Evolutionary conservation across 2,329 filamentous ascomycete species (phyloP).

Genomic region (Thielaviopsis euricoi): DNA sequence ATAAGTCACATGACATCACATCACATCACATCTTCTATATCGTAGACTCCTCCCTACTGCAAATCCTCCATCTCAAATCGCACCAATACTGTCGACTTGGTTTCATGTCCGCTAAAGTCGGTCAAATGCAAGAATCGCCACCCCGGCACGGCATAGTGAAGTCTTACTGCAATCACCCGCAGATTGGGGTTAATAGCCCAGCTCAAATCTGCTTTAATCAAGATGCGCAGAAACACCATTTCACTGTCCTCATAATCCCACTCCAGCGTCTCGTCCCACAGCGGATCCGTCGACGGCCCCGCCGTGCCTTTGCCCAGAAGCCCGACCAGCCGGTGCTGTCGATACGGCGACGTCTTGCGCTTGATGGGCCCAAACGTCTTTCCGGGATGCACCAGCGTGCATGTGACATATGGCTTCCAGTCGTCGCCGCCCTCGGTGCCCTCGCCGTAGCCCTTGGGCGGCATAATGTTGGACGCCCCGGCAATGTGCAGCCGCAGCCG

Average conservation of each 20-base stretch:
- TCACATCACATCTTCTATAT: too few relatives aligned
- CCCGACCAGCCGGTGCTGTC: slow-evolving; percentile 37
- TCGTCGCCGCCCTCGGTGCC: slow-evolving; percentile 17
- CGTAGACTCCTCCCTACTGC: background rate
- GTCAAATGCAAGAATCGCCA: slow-evolving; percentile 51
- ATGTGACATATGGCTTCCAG: slow-evolving; percentile 43
- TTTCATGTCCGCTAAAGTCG: slow-evolving; percentile 48
- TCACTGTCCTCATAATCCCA: slow-evolving; percentile 56
- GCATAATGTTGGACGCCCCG: slow-evolving; percentile 43
- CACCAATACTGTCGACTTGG: slow-evolving; percentile 42
- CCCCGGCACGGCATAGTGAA: slow-evolving; percentile 36
- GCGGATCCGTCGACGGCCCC: slow-evolving; percentile 39
- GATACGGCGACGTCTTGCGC: slow-evolving; percentile 44
- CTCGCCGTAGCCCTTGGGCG: slow-evolving; percentile 15
- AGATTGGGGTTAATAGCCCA: slow-evolving; percentile 47
- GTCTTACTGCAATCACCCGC: slow-evolving; percentile 41
- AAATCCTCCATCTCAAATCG: slow-evolving; percentile 39
- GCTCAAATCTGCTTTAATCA: slow-evolving; percentile 51
- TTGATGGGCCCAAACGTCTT: slow-evolving; percentile 34
- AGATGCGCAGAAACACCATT: slow-evolving; percentile 44
- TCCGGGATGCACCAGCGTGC: slow-evolving; percentile 43
- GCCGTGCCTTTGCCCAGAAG: slow-evolving; percentile 42
- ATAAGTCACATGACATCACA: too few relatives aligned
- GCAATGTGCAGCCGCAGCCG: slow-evolving; percentile 40
- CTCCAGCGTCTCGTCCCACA: slow-evolving; percentile 50